These are phyloP conservation scores for Aureobasidium zeae DNA, from an alignment of 2,329 filamentous ascomycete genomes.

Conservation along the genomic window DNA sequence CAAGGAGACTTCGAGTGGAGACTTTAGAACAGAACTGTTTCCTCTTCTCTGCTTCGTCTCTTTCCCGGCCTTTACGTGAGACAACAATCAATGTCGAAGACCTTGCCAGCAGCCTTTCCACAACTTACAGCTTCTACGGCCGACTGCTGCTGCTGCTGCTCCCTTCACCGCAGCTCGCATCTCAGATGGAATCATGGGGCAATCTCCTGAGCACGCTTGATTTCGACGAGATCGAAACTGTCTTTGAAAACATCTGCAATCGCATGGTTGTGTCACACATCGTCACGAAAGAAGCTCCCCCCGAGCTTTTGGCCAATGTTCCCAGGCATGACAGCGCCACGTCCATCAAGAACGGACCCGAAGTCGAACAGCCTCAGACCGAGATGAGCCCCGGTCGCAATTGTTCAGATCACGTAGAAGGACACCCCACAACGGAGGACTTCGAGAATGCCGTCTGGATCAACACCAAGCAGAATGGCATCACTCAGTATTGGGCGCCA, in stretches of 20 bases:
- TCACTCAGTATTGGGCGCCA: constrained; percentile 79
- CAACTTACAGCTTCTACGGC: constrained; percentile 46
- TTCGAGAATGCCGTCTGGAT: constrained; percentile 70
- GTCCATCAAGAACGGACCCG: neutral
- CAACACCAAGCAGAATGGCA: constrained; percentile 61
- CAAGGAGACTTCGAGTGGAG: neutral
- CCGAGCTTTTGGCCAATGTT: constrained; percentile 35
- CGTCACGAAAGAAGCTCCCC: constrained; percentile 50
- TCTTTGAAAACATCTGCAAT: constrained; percentile 36
- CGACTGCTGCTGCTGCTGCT: constrained; percentile 45
- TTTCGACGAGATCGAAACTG: constrained; percentile 24
- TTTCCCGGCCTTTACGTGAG: neutral
- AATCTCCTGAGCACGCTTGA: constrained; percentile 25
- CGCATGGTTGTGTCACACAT: constrained; percentile 45
- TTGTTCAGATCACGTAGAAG: neutral
- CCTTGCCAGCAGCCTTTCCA: constrained; percentile 18
- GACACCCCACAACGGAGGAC: constrained; percentile 37
- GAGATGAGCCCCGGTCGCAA: too few species aligned
- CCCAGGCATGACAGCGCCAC: neutral
- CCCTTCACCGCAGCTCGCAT: constrained; percentile 37
- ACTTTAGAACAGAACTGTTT: neutral
- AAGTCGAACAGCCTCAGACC: neutral
- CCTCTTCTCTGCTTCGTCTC: neutral
- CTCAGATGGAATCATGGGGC: constrained; percentile 31
- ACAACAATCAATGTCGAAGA: constrained; percentile 1